These are phyloP conservation scores for Tubosaeta sp. DNA, from an alignment of 768 basidiomycete genomes.

Conservation along the genomic window DNA sequence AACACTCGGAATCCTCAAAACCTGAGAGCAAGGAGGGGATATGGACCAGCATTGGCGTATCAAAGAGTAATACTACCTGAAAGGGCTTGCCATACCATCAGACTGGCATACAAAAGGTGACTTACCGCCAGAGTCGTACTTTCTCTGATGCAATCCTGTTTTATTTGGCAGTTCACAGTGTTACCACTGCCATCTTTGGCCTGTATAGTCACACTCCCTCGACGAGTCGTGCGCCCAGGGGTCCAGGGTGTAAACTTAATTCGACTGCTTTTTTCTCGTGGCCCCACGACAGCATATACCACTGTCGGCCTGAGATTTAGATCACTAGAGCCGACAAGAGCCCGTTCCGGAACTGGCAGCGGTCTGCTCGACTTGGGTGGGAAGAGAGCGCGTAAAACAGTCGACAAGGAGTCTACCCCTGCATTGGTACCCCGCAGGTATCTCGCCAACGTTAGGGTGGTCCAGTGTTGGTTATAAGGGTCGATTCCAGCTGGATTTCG, in stretches of 20 bases:
- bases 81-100: background rate
- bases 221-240: slow-evolving; percentile 54
- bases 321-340: slow-evolving; percentile 13
- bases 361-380: slow-evolving; percentile 14
- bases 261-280: slow-evolving; percentile 52
- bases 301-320: slow-evolving; percentile 34
- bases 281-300: slow-evolving; percentile 51
- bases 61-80: slow-evolving; percentile 64
- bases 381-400: slow-evolving; percentile 8
- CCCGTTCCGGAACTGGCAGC: slow-evolving; percentile 22
- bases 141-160: slow-evolving; percentile 55
- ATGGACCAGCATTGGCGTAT: slow-evolving; percentile 61
- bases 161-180: slow-evolving; percentile 44
- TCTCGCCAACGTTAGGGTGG: no score
- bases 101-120: background rate
- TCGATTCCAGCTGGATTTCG: no score
- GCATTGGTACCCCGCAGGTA: background rate
- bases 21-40: slow-evolving; percentile 48
- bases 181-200: slow-evolving; percentile 44
- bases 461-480: no score
- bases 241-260: slow-evolving; percentile 60
- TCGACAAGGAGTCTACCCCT: slow-evolving; percentile 2
- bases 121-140: slow-evolving; percentile 47
- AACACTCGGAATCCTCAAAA: slow-evolving; percentile 42
- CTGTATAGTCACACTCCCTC: slow-evolving; percentile 56